Percentiles rank a stretch among this genome's conserved stretches.
These are phyloP conservation scores for Alternaria dauci DNA, from an alignment of 2,329 filamentous ascomycete genomes.

Conservation along the genomic window DNA sequence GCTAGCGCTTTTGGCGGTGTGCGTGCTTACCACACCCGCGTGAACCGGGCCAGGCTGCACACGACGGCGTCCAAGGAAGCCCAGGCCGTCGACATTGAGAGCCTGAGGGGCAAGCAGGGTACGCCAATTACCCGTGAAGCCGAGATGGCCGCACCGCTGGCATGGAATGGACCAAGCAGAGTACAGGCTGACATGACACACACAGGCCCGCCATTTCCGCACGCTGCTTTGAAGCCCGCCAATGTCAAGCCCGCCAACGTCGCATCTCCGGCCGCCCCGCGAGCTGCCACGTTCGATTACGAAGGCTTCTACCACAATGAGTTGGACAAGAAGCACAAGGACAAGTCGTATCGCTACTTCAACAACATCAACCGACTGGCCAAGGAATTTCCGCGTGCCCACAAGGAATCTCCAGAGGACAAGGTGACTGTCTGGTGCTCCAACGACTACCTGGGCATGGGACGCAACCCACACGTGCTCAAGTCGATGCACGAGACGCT, in stretches of 20 bases:
- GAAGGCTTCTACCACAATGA: constrained; percentile 87
- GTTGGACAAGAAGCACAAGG: constrained; percentile 98
- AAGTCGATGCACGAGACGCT: constrained; percentile 93
- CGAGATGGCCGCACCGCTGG: background rate
- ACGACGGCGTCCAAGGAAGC: constrained; percentile 81
- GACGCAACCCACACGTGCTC: constrained; percentile 85
- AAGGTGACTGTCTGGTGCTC: constrained; percentile 98
- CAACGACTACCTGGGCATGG: constrained; percentile 99
- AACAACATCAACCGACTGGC: constrained; percentile 99
- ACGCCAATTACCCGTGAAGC: constrained; percentile 14
- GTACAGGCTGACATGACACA: constrained; percentile 17
- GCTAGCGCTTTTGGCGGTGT: constrained; percentile 60
- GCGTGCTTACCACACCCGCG: constrained; percentile 58
- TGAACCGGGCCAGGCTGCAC: constrained; percentile 78
- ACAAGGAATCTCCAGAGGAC: constrained; percentile 84
- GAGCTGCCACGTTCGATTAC: constrained; percentile 79
- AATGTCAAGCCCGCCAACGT: constrained; percentile 35
- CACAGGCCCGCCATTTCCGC: constrained; percentile 43
- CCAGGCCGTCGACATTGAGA: constrained; percentile 71
- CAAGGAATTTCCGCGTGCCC: constrained; percentile 93
- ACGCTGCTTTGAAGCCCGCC: constrained; percentile 36
- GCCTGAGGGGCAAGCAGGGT: constrained; percentile 54
- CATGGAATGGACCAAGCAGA: too few species aligned
- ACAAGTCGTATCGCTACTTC: constrained; percentile 99
- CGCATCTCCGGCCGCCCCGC: constrained; percentile 58